Percentiles rank a stretch among this genome's conserved stretches.
These are phyloP conservation scores for Drosera capensis DNA, from an alignment of 148 eudicot species.

Conservation along the genomic window DNA sequence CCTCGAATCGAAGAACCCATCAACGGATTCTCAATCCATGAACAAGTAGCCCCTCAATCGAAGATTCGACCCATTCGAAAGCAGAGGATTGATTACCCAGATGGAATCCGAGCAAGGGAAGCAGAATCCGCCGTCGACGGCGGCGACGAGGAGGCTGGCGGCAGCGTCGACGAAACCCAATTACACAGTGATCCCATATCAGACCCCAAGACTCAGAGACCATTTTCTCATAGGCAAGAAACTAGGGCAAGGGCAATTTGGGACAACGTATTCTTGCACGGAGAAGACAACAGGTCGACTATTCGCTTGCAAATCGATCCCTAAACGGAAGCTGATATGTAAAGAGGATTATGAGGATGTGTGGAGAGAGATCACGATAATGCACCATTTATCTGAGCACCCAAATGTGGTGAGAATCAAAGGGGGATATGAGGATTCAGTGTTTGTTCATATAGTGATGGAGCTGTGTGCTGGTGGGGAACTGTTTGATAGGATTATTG, in stretches of 20 bases:
- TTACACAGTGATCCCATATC: slow-evolving; percentile 8
- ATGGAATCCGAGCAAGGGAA: not conserved
- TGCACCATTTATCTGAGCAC: slow-evolving; percentile 19
- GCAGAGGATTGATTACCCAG: no score
- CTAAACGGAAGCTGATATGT: slow-evolving; percentile 11
- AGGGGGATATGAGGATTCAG: slow-evolving; percentile 15
- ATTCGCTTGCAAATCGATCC: slow-evolving; percentile 15
- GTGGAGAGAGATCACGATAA: slow-evolving; percentile 17
- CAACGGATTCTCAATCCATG: no score
- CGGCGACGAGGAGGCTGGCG: slow-evolving; percentile 6
- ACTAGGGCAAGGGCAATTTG: slow-evolving; percentile 20
- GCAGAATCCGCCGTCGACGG: not conserved
- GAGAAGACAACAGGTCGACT: slow-evolving; percentile 9
- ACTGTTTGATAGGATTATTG: slow-evolving; percentile 18
- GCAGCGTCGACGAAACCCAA: slow-evolving; percentile 7
- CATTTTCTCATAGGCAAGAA: slow-evolving; percentile 14
- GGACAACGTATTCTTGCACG: slow-evolving; percentile 13
- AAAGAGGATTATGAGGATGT: slow-evolving; percentile 20
- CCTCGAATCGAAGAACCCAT: no score
- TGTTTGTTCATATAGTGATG: slow-evolving; percentile 15
- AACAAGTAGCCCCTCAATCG: no score
- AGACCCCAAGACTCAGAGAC: slow-evolving; percentile 9
- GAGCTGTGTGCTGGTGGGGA: slow-evolving; percentile 18
- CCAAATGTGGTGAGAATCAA: slow-evolving; percentile 12
- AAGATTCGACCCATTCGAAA: no score